Conservation (phyloP, 495 filamentous ascomycete genomes). For the Aspergillus homomorphus region DNA sequence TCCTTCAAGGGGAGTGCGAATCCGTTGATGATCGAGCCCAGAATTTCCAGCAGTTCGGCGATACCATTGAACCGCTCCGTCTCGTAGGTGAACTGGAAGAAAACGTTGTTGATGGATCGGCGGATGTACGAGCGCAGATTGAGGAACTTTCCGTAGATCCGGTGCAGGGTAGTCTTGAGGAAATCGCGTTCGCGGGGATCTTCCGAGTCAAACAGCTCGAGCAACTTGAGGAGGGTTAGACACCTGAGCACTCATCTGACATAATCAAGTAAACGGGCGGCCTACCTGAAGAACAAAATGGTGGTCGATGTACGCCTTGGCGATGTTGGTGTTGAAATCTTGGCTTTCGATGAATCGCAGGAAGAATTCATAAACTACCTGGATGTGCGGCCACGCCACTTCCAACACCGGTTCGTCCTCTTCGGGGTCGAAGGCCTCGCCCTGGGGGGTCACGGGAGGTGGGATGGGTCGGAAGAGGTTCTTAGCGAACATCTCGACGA, state of each 20-base stretch:
- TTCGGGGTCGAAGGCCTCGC: slow-evolving; percentile 97
- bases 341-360: slow-evolving; percentile 98
- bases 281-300: slow-evolving; percentile 86
- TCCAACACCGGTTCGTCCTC: slow-evolving; percentile 98
- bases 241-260: neutral
- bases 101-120: slow-evolving; percentile 99
- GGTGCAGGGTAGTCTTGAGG: slow-evolving; percentile 94
- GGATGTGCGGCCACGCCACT: slow-evolving; percentile 98
- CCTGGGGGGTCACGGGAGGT: slow-evolving; percentile 94
- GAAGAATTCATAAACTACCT: slow-evolving; percentile 99
- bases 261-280: neutral
- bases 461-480: slow-evolving; percentile 97
- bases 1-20: slow-evolving; percentile 97
- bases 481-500: slow-evolving; percentile 99
- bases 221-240: slow-evolving; percentile 51
- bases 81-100: slow-evolving; percentile 99
- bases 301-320: slow-evolving; percentile 98
- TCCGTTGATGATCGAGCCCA: slow-evolving; percentile 98
- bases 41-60: slow-evolving; percentile 91
- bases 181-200: slow-evolving; percentile 97
- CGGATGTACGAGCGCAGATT: slow-evolving; percentile 96
- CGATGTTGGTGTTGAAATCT: slow-evolving; percentile 99
- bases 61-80: slow-evolving; percentile 99
- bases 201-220: slow-evolving; percentile 99
- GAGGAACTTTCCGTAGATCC: slow-evolving; percentile 98